Evolutionary conservation across 1,139 yeast genomes (phyloP), one percentile per base, ranked within the genome.

Genomic region (Dujonia santamariae): DNA sequence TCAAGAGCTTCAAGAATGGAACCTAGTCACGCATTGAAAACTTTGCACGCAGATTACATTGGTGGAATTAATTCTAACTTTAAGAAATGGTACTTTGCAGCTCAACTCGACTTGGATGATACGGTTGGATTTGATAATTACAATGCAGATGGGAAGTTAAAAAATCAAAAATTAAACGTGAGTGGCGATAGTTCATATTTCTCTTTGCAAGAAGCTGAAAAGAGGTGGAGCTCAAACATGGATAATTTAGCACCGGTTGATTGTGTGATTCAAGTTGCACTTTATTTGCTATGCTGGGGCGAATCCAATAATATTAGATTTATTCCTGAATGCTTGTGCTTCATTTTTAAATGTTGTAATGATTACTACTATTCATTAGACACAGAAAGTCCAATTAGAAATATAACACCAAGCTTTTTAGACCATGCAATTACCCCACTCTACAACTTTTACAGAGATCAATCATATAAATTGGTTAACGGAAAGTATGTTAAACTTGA

Each of bases 41-140:
- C 85, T 0, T 47, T 82, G 30, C 88, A 83, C 56, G 85, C 82
- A 0, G 85, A 83, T 38, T 82, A 81, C 49, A 78, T 92, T 52
- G 97, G 97, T 28, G 97, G 97, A 35, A 85, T 84, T 44, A 78
- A 87, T 43, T 83, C 97, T 20, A 92, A 92, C 61, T 92, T 85
- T 63, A 77, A 85, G 51, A 90, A 85, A 56, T 92, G 98, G 98
- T 92, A 86, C 60, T 87, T 92, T 62, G 96, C 97, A 21, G 88
- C 97, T 28, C 92, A 84, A 61, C 62, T 87, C 42, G 95, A 86
- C 59, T 67, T 86, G 47, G 96, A 88, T 57, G 90, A 84, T 42
- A 83, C 82, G 34, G 68, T 85, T 42, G 92, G 90, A 2, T 80
- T 80, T 67, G 72, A 84, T 52, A 80, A 81, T 45, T 57, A 68